Evolutionary conservation across 2,329 filamentous ascomycete species (phyloP), one percentile per base, ranked within the genome.

Genomic region (Colletotrichum salicis): DNA sequence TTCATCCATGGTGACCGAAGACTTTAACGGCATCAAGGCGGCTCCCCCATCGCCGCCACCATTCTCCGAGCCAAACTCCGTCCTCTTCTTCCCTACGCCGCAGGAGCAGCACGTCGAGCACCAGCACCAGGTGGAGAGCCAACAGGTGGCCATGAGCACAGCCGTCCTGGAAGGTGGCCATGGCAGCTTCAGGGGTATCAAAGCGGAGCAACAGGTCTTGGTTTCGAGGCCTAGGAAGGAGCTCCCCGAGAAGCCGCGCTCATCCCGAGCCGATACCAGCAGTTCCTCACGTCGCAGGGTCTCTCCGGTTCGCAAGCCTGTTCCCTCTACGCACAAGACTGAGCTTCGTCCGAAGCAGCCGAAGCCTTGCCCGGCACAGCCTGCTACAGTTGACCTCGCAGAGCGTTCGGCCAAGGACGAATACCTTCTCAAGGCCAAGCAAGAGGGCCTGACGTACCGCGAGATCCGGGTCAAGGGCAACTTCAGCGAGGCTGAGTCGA

Each of bases 401-500:
- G 70, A 72, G 41, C 72, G 72, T 35, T 64, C 70, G 12, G 64
- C 60, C 12, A 84, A 84, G 76, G 86, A 89, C 75, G 78, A 83
- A 3, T 86, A 85, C 54, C 83, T 93, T 1, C 78, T 92, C 19
- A 77, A 84, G n/a, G 83, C 85, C 29, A 90, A 89, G 78, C 76
- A 79, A 8, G 79, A 82, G 1, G 91, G 91, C 3, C 82, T 89
- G 82, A 89, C 91, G 0, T 94, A 94, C 80, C 87, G 86, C 65
- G 86, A 92, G 70, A 94, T 94, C 76, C 87, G 87, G 48, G 75
- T 78, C 7, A 76, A 81, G 22, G 88, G 90, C 15, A 81, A 84
- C 1, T 91, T 91, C 74, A 80, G 78, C 0, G 91, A 93, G 76
- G 90, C 91, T 1, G 92, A 94, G 80, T 93, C 92, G 12, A 95